Evolutionary conservation across 352 stramenopile genomes (phyloP), one percentile per base, ranked within the genome.

Genomic region (Lagenidium giganteum): DNA sequence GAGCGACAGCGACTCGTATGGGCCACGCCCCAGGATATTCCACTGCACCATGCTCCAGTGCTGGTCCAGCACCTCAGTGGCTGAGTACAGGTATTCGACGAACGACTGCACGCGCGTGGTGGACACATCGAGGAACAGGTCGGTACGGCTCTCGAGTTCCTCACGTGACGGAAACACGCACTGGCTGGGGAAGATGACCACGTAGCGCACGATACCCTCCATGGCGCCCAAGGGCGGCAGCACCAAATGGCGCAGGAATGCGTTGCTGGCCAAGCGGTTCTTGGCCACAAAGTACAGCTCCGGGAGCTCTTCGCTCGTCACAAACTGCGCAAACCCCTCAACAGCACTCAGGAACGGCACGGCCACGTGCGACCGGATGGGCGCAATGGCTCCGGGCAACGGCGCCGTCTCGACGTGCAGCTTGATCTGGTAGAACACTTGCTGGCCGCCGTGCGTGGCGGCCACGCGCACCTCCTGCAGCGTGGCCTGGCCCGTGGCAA

Each of bases 31-130:
- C 5, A 86, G 32, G 32, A 86, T 84, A 21, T 86, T 86, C 73
- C 73, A 86, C 56, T 86, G 73, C n/a, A 84, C 71, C 71, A 84
- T 86, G 28, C 69, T 81, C 54, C 75, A 65, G 25, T 83, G 71
- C 50, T 84, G 68, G 39, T 86, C 73, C 43, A 86, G 44, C 16
- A 86, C 73, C 34, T 83, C 71, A 0, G 71, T 86, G 12, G 73
- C 73, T 23, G 73, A 86, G 53, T 86, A 86, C 28, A 86, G 58
- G 29, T 81, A 61, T 47, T 86, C 73, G 41, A 86, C 71, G 13
- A 84, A 30, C 5, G 63, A 47, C 47, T 84, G 69, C 7, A 82
- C 66, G 13, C 72, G 69, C 4, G 54, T 75, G 3, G 71, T 84
- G 24, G 68, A 83, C 17, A 81, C 70, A 21, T 78, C 58, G 1